These are phyloP conservation scores for Solanum arcanum DNA, from an alignment of 257 asterid species.

Conservation along the genomic window DNA sequence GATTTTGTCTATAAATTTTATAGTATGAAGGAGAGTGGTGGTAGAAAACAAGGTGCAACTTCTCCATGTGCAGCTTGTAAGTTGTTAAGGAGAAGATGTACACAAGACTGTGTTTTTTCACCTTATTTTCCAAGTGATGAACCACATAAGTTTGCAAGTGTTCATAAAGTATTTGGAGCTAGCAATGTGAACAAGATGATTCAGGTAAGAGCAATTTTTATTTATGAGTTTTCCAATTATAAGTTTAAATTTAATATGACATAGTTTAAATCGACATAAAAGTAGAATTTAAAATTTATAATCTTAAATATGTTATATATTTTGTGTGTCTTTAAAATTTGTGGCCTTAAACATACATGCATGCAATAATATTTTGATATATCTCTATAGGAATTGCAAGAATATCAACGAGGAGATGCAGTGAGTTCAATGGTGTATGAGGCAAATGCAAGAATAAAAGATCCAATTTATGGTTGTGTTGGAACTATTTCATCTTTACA, in stretches of 20 bases:
- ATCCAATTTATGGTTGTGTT: conserved; percentile 60
- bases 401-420: conserved; percentile 49
- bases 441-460: conserved; percentile 50
- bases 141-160: conserved; percentile 84
- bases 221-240: not conserved
- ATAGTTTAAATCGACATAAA: not conserved
- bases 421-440: conserved; percentile 66
- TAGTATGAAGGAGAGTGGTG: conserved; percentile 36
- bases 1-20: not conserved
- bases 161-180: conserved; percentile 88
- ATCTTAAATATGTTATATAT: not conserved
- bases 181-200: conserved; percentile 95
- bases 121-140: conserved; percentile 91
- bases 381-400: conserved; percentile 30
- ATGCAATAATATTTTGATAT: not conserved
- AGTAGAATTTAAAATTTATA: not conserved
- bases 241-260: not conserved
- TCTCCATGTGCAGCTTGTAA: conserved; percentile 92
- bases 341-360: not conserved
- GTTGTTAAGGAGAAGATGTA: conserved; percentile 73
- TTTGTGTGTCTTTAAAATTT: not conserved
- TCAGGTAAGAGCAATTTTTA: conserved; percentile 29
- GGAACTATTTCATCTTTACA: conserved; percentile 52
- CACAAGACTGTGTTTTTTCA: conserved; percentile 70
- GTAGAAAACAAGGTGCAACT: conserved; percentile 44